phyloP scores from a whole-genome alignment of 192 early-diverging fungal species.

The Backusella morwellensis region DNA sequence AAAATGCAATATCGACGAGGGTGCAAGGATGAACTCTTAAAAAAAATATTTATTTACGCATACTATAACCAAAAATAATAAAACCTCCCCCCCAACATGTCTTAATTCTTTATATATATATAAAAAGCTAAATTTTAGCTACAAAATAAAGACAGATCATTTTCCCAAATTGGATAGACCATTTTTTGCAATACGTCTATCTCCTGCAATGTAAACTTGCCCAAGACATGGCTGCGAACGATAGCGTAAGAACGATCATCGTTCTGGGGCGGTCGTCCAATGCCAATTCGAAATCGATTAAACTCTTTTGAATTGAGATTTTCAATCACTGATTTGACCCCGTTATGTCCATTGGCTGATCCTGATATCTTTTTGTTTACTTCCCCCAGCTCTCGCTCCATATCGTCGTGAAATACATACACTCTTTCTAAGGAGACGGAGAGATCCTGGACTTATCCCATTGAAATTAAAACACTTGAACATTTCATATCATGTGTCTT shows the following conservation, averaged over 20 bases:
- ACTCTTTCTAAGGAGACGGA: conserved; percentile 40
- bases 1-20: neutral
- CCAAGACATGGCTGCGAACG: conserved; percentile 59
- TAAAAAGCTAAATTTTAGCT: neutral
- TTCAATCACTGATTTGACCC: conserved; percentile 64
- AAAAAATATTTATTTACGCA: neutral
- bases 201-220: conserved; percentile 48
- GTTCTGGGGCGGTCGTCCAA: conserved; percentile 52
- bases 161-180: conserved; percentile 35
- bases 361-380: conserved; percentile 58
- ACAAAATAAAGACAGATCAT: conserved; percentile 10
- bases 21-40: neutral
- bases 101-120: too few relatives aligned
- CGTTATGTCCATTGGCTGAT: conserved; percentile 75
- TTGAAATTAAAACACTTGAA: neutral
- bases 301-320: conserved; percentile 52
- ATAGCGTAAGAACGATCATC: conserved; percentile 26
- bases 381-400: conserved; percentile 62
- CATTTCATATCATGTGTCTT: neutral
- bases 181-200: conserved; percentile 39
- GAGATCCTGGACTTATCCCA: conserved; percentile 40
- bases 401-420: conserved; percentile 72
- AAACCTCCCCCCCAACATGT: neutral
- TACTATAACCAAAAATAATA: neutral
- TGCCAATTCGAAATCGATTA: conserved; percentile 60